phyloP scores from a whole-genome alignment of 129 eudicot species.

The Scalesia atractyloides region DNA sequence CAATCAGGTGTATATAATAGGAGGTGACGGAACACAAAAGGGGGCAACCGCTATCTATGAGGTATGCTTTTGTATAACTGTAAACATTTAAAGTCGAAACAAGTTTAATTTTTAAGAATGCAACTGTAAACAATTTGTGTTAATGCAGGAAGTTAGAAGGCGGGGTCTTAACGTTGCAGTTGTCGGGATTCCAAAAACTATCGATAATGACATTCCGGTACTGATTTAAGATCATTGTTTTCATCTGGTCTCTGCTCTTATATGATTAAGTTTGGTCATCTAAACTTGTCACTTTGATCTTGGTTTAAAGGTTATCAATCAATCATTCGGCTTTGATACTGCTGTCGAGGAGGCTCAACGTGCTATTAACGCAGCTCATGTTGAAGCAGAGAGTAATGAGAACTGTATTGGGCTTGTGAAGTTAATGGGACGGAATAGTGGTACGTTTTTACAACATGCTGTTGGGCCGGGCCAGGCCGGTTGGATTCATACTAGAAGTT shows the following conservation, averaged over 20 bases:
- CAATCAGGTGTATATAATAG: constrained; percentile 96
- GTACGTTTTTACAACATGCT: constrained; percentile 39
- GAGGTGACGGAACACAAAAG: constrained; percentile 97
- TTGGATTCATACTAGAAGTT: background rate
- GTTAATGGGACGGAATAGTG: constrained; percentile 95
- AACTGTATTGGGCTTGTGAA: constrained; percentile 95
- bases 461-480: background rate
- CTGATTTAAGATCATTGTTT: constrained; percentile 4
- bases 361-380: constrained; percentile 94
- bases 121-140: background rate
- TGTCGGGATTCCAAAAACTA: constrained; percentile 87
- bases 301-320: constrained; percentile 68
- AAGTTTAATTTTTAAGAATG: background rate
- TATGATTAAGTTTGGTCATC: background rate
- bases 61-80: constrained; percentile 43
- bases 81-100: background rate
- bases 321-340: constrained; percentile 91
- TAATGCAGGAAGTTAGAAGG: constrained; percentile 69
- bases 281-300: constrained; percentile 8
- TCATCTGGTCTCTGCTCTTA: background rate
- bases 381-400: constrained; percentile 79
- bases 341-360: constrained; percentile 99
- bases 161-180: constrained; percentile 91
- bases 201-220: constrained; percentile 98
- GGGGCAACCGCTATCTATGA: constrained; percentile 85